Base-by-base conservation (phyloP, 1,284 basidiomycete genomes). In the Microbotryum intermedium region DNA sequence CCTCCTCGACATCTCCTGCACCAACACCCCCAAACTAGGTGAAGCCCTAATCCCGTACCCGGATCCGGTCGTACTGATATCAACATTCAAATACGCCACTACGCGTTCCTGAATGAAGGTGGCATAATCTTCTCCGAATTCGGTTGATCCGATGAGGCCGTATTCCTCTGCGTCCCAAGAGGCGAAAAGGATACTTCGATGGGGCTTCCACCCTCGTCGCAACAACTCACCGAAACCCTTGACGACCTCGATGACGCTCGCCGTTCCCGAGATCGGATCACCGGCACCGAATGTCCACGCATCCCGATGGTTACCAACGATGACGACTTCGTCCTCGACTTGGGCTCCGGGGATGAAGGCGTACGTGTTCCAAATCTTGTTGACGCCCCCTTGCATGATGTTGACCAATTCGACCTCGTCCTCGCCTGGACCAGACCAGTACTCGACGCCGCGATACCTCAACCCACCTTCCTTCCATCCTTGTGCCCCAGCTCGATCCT, bases 91-190 rank as follows among this genome's bases (percentile, higher is more conserved):
- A 73, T 97, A 97, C 7, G 87, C 82, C n/a, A 89, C 89, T 45
- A 86, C 74, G 25, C 72, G 64, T 26, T 71, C 53, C 46, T 69
- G 55, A 30, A 74, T 58, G 60, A 34, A 72, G 57, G 59, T 71
- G 64, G 65, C 59, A 63, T 72, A 77, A 60, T 77, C 76, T 59
- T 77, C 76, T 45, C 72, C 76, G 28, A 75, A 74, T 64, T 77
- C 76, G 43, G 75, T 76, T 20, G 66, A 69, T 30, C 72, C 74
- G 6, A 74, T 62, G 26, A 74, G 58, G 58, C 75, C 84, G 64
- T 92, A 81, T 80, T 92, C 93, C 76, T 97, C 92, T 0, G 84
- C 93, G 74, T 94, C 90, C 91, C 90, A 95, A 65, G 84, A 87
- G 5, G 88, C 90, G 55, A 97, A 79, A n/a, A 94, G 76, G 69